phyloP scores from a whole-genome alignment of 1,284 basidiomycete species.

The Pterulicium gracile region DNA sequence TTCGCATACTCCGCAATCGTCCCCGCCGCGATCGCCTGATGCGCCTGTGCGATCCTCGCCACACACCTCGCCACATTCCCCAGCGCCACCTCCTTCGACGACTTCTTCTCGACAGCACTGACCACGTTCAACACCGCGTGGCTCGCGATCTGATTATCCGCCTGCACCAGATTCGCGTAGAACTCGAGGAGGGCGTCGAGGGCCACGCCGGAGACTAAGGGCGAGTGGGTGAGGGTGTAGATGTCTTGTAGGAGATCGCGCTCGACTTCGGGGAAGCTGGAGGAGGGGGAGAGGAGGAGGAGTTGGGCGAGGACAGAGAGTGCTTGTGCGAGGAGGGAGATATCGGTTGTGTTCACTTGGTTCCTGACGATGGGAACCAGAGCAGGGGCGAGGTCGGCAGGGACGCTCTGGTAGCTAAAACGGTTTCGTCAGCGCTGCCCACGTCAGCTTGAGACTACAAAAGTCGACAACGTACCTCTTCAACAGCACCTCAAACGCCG shows the following conservation, averaged over 20 bases:
- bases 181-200: constrained; percentile 78
- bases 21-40: constrained; percentile 62
- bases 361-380: constrained; percentile 67
- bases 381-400: constrained; percentile 44
- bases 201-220: constrained; percentile 60
- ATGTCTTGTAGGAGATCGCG: constrained; percentile 57
- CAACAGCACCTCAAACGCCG: constrained; percentile 66
- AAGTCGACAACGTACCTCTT: constrained; percentile 34
- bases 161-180: constrained; percentile 71
- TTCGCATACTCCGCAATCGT: constrained; percentile 76
- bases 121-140: constrained; percentile 69
- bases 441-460: constrained; percentile 1
- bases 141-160: constrained; percentile 71
- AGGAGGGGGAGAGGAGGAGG: constrained; percentile 52
- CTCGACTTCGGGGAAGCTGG: constrained; percentile 66
- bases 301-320: constrained; percentile 64
- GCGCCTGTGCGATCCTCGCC: constrained; percentile 66
- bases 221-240: constrained; percentile 66
- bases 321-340: constrained; percentile 69
- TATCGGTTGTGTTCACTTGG: constrained; percentile 65
- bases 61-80: constrained; percentile 77
- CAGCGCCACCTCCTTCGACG: constrained; percentile 41
- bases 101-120: constrained; percentile 44
- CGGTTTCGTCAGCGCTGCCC: constrained; percentile 10
- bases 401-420: constrained; percentile 55